Conservation (phyloP, 306 rosid genomes). For the Vachellia collinsii region DNA sequence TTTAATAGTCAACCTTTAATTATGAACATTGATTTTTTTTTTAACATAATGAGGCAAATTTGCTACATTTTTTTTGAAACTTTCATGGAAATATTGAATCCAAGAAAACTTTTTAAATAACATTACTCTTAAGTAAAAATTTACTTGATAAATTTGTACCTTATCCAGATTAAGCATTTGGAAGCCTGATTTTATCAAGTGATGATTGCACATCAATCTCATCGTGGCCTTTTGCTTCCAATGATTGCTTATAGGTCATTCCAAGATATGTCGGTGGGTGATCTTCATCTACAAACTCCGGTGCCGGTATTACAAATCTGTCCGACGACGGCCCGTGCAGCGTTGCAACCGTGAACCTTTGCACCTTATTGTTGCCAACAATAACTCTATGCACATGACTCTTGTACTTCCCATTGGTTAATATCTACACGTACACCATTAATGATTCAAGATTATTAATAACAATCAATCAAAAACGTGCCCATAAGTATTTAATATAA, state of each 20-base stretch:
- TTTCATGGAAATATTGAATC: too few species aligned
- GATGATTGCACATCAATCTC: slow-evolving; percentile 40
- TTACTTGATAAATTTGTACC: too few species aligned
- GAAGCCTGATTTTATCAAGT: slow-evolving; percentile 25
- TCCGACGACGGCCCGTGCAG: slow-evolving; percentile 63
- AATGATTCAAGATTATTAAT: neutral
- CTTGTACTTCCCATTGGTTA: slow-evolving; percentile 65
- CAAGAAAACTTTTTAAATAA: too few species aligned
- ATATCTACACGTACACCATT: slow-evolving; percentile 36
- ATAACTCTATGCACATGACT: slow-evolving; percentile 64
- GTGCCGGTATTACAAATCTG: slow-evolving; percentile 40
- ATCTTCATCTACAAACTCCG: slow-evolving; percentile 50
- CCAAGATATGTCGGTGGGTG: slow-evolving; percentile 46
- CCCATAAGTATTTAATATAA: too few species aligned
- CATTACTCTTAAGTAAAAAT: too few species aligned
- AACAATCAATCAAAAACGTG: too few species aligned
- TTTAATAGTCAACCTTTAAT: too few species aligned
- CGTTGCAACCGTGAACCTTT: slow-evolving; percentile 52
- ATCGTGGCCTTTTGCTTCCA: slow-evolving; percentile 49
- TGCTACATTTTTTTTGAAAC: too few species aligned
- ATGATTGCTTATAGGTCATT: slow-evolving; percentile 53
- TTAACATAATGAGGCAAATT: too few species aligned
- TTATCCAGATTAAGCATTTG: neutral
- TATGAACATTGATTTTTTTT: too few species aligned
- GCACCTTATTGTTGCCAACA: slow-evolving; percentile 51